Base-by-base conservation (phyloP, 192 early-diverging fungal species). In the Backusella mclennaniae region DNA sequence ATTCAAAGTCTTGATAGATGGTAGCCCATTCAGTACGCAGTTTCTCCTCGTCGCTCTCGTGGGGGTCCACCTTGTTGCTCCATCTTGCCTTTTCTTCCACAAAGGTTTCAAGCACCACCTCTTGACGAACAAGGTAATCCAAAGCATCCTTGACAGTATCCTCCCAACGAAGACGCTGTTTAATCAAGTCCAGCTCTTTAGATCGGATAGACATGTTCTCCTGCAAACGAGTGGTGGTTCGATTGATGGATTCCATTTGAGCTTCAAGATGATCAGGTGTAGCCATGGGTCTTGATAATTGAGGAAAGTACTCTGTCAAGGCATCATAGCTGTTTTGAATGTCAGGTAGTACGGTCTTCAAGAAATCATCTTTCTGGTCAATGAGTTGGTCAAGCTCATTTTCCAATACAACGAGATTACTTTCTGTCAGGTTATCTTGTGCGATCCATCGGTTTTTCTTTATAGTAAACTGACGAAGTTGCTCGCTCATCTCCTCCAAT, bases 241-340 rank as follows among this genome's bases (percentile, higher is more conserved):
- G 44, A 17, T 39, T 35, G n/a, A 76, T 36, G 1, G 70, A 42
- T 11, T 71, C 72, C 80, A 81, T 81, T 15, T 39, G 41, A 19
- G 66, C 71, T 35, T 77, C 80, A 29, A 81, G 69, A 63, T 81
- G 80, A 73, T 81, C 80, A 17, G 80, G 80, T 6, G 39, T 81
- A 21, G 75, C 75, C 29, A 77, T 70, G 8, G 80, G 75, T 21
- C 71, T 23, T 17, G 75, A 29, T 6, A 81, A 41, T 36, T 66
- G 29, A 29, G 56, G 68, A 29, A 76, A 81, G 23, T 70, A 81
- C 19, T 67, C 72, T n/a, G 69, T 69, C 56, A 81, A 81, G 9
- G 31, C 36, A 17, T 81, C 80, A 66, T 76, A 81, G 1, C 21
- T 67, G 14, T 35, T 36, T 67, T 81, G 80, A 3, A 77, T 71